Conservation (phyloP, 306 rosid species). For the Castanopsis chinensis region DNA sequence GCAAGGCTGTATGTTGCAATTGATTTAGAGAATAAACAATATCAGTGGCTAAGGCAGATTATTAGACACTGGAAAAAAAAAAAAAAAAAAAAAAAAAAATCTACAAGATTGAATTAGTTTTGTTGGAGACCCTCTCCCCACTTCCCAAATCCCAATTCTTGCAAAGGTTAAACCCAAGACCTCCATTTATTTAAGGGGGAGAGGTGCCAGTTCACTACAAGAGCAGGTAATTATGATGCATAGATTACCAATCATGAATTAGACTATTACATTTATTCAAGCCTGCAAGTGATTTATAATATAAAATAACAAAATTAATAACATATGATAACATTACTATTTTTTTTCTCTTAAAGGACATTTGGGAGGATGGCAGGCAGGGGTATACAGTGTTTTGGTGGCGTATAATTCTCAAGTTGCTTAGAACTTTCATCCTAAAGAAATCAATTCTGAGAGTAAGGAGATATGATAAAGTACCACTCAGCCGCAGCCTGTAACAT, state of each 20-base stretch:
- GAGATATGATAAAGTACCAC: constrained; percentile 56
- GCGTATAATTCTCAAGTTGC: not conserved
- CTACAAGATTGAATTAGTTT: not conserved
- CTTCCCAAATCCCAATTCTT: not conserved
- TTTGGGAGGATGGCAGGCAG: not conserved
- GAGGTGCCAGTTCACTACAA: not conserved
- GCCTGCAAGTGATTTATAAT: not conserved
- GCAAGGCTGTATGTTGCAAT: constrained; percentile 70
- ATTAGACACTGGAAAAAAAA: not conserved
- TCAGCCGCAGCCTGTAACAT: constrained; percentile 99
- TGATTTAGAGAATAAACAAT: constrained; percentile 17
- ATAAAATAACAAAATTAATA: not conserved
- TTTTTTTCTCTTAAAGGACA: not conserved
- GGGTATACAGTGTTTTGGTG: not conserved
- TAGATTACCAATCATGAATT: not conserved
- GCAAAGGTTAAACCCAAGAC: not conserved
- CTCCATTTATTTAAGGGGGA: not conserved
- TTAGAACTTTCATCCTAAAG: constrained; percentile 2
- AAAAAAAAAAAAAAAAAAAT: not conserved
- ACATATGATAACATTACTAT: not conserved
- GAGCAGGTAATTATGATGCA: not conserved
- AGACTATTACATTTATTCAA: not conserved
- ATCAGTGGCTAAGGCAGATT: constrained; percentile 6
- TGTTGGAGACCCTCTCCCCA: not conserved
- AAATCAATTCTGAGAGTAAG: not conserved